Evolutionary conservation across 2,329 filamentous ascomycete species (phyloP).

Genomic region (Dryadomyces quercivorus): DNA sequence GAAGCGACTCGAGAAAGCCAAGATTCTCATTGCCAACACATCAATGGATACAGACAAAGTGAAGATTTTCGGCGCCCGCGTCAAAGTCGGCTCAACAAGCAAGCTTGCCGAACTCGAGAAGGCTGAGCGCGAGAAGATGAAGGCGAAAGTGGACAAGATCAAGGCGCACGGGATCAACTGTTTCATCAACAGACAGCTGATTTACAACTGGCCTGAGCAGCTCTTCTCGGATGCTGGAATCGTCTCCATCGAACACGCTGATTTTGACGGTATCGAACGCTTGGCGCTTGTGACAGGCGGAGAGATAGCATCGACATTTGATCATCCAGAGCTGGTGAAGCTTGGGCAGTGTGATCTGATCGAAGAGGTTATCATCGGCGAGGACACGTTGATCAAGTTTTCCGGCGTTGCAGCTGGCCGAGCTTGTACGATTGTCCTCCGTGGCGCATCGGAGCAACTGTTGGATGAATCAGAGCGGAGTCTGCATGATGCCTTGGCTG

Average conservation of each 20-base stretch:
- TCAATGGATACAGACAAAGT: constrained; percentile 99
- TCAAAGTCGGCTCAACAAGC: constrained; percentile 92
- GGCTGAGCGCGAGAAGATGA: constrained; percentile 99
- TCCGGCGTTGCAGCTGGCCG: constrained; percentile 88
- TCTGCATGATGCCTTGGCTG: constrained; percentile 88
- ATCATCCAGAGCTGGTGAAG: constrained; percentile 95
- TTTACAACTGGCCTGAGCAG: constrained; percentile 99
- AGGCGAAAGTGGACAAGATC: constrained; percentile 96
- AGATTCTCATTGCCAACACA: constrained; percentile 95
- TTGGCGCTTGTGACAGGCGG: constrained; percentile 90
- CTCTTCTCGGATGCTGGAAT: constrained; percentile 96
- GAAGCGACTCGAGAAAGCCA: constrained; percentile 93
- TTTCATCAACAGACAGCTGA: constrained; percentile 98
- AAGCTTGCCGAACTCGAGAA: constrained; percentile 98
- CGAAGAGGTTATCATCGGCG: constrained; percentile 95
- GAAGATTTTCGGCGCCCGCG: constrained; percentile 95
- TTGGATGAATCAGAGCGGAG: constrained; percentile 95
- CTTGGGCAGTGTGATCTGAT: constrained; percentile 91
- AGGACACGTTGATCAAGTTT: constrained; percentile 95
- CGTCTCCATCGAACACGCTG: constrained; percentile 96
- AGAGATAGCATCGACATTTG: constrained; percentile 95
- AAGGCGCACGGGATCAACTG: constrained; percentile 99
- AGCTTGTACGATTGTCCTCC: constrained; percentile 92
- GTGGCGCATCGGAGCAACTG: constrained; percentile 91
- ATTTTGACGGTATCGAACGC: constrained; percentile 96